Percentiles rank a stretch among this genome's conserved stretches.
Conservation (phyloP, 2,329 filamentous ascomycete genomes). For the Ophidiomyces ophidiicola region DNA sequence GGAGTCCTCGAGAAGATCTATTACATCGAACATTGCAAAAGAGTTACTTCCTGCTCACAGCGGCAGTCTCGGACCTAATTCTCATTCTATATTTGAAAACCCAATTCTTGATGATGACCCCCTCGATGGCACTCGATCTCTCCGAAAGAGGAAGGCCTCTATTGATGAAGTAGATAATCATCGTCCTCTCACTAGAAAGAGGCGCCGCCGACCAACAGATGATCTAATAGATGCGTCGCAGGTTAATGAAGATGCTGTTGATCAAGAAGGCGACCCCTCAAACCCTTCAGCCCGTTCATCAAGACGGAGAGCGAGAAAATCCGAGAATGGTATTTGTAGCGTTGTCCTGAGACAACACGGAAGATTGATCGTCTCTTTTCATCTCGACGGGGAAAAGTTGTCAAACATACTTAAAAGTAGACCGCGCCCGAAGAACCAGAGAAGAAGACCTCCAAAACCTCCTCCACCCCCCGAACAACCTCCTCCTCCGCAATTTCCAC, state of each 20-base stretch:
- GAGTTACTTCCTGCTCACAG: conserved; percentile 60
- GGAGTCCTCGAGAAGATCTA: conserved; percentile 39
- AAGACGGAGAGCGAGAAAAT: conserved; percentile 44
- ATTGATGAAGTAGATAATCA: conserved; percentile 48
- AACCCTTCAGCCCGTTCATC: conserved; percentile 23
- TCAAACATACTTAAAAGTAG: conserved; percentile 47
- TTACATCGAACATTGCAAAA: conserved; percentile 54
- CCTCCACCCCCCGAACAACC: conserved; percentile 30
- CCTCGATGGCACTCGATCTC: conserved; percentile 61
- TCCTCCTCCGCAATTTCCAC: conserved; percentile 47
- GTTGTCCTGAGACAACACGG: conserved; percentile 31
- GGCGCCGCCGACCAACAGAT: conserved; percentile 26
- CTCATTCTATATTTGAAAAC: conserved; percentile 66
- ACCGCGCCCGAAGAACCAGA: conserved; percentile 45
- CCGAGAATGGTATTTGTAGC: conserved; percentile 31
- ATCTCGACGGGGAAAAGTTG: conserved; percentile 47
- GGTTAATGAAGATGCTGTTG: conserved; percentile 12
- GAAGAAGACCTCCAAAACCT: conserved; percentile 36
- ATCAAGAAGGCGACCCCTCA: conserved; percentile 1
- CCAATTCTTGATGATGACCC: conserved; percentile 60
- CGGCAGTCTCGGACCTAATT: conserved; percentile 52
- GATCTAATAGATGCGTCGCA: conserved; percentile 16
- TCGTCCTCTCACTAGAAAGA: conserved; percentile 38
- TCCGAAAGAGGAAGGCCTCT: conserved; percentile 76
- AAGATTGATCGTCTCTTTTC: conserved; percentile 48